phyloP scores from a whole-genome alignment of 371 early-diverging fungal genomes.

The Mortierella sp. region DNA sequence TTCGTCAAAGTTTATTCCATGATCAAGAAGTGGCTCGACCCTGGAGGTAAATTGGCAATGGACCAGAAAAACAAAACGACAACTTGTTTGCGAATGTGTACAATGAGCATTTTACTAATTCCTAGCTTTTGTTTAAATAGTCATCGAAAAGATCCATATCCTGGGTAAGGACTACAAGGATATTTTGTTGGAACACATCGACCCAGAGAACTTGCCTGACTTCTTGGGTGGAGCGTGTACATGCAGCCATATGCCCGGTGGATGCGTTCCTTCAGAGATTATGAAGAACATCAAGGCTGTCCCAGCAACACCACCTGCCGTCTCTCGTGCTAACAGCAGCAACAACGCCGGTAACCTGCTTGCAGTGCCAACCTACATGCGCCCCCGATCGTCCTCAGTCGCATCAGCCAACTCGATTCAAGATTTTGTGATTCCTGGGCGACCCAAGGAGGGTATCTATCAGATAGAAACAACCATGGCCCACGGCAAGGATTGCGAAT shows the following conservation, averaged over 20 bases:
- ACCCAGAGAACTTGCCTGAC: slow-evolving; percentile 78
- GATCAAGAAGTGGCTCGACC: slow-evolving; percentile 86
- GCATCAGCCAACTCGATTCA: slow-evolving; percentile 47
- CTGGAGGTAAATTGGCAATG: slow-evolving; percentile 59
- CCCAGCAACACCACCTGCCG: slow-evolving; percentile 4
- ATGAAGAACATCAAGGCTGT: slow-evolving; percentile 53
- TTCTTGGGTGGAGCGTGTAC: slow-evolving; percentile 85
- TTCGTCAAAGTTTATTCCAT: slow-evolving; percentile 87
- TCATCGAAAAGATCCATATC: slow-evolving; percentile 83
- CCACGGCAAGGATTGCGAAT: slow-evolving; percentile 45
- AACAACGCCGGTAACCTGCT: slow-evolving; percentile 18
- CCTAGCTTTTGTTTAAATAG: slow-evolving; percentile 35
- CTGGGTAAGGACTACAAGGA: slow-evolving; percentile 74
- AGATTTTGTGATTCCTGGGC: slow-evolving; percentile 48
- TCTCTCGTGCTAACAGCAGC: neutral
- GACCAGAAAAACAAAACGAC: neutral
- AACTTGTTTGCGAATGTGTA: neutral
- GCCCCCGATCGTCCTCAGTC: slow-evolving; percentile 43
- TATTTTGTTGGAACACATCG: slow-evolving; percentile 75
- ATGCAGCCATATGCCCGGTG: slow-evolving; percentile 85
- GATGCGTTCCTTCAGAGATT: slow-evolving; percentile 67
- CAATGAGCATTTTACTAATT: neutral
- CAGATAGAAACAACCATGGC: slow-evolving; percentile 43
- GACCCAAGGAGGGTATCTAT: slow-evolving; percentile 46
- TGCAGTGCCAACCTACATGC: slow-evolving; percentile 44